Percentiles rank a stretch among this genome's conserved stretches.
Evolutionary conservation across 306 rosid species (phyloP).

Genomic region (Ziziphus jujuba): DNA sequence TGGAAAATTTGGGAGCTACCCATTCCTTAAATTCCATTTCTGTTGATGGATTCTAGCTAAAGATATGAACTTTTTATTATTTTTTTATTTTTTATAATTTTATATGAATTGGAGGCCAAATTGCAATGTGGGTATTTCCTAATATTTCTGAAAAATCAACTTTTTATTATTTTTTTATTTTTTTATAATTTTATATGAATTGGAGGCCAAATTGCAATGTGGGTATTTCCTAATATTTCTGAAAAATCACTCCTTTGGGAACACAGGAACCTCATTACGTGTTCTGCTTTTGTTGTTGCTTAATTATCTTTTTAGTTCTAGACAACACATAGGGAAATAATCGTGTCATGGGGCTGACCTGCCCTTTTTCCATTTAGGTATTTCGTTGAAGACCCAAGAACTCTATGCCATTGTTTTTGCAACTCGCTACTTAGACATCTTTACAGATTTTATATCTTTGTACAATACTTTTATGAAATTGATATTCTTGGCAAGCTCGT

Average conservation of each 20-base stretch:
- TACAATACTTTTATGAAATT: slow-evolving; percentile 81
- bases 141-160: not conserved
- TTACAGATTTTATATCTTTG: slow-evolving; percentile 55
- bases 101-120: not conserved
- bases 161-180: too few species aligned
- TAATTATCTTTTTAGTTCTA: too few species aligned
- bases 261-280: too few species aligned
- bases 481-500: slow-evolving; percentile 85
- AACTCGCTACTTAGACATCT: slow-evolving; percentile 82
- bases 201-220: not conserved
- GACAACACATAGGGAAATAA: not conserved
- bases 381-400: slow-evolving; percentile 93
- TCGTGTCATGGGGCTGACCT: not conserved
- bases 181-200: not conserved
- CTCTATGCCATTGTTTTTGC: slow-evolving; percentile 81
- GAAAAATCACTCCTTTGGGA: too few species aligned
- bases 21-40: not conserved
- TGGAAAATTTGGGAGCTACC: not conserved
- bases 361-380: slow-evolving; percentile 46
- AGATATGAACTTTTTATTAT: too few species aligned
- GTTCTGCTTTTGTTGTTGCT: too few species aligned
- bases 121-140: not conserved
- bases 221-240: not conserved
- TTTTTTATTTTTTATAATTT: too few species aligned
- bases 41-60: not conserved